Percentiles rank a stretch among this genome's conserved stretches.
phyloP scores from a whole-genome alignment of 306 rosid species.

The Lathyrus aphaca region DNA sequence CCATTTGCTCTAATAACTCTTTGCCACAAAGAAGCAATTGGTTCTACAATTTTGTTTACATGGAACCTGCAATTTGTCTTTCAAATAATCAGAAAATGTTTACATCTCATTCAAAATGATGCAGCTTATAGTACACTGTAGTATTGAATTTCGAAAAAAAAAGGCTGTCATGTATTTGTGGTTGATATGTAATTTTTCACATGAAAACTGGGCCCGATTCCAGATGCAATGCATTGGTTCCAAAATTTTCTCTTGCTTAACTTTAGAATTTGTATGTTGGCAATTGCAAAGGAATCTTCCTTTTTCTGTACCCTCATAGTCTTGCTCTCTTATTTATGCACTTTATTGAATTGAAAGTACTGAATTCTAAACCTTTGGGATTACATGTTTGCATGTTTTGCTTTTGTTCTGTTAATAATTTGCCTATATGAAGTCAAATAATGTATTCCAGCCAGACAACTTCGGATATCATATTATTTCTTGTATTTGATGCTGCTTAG shows the following conservation, averaged over 20 bases:
- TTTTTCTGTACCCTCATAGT: conserved; percentile 1
- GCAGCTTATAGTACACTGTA: conserved; percentile 6
- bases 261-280: conserved; percentile 15
- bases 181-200: background rate
- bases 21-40: background rate
- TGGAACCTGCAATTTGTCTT: conserved; percentile 26
- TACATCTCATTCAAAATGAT: conserved; percentile 13
- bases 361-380: conserved; percentile 1
- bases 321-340: conserved; percentile 16
- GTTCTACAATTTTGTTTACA: conserved; percentile 25
- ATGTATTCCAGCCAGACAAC: conserved; percentile 14
- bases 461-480: conserved; percentile 7
- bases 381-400: conserved; percentile 15
- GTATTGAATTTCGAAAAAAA: background rate
- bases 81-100: conserved; percentile 4
- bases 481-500: background rate
- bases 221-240: background rate
- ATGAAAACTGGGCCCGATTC: conserved; percentile 22
- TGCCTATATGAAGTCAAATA: conserved; percentile 8
- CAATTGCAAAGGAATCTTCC: conserved; percentile 1
- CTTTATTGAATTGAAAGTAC: conserved; percentile 7
- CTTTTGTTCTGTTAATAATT: conserved; percentile 3
- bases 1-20: conserved; percentile 13
- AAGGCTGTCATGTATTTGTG: background rate
- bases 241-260: conserved; percentile 5